Evolutionary conservation across 441 rosid genomes (phyloP).

Genomic region (Gossypium laxum): DNA sequence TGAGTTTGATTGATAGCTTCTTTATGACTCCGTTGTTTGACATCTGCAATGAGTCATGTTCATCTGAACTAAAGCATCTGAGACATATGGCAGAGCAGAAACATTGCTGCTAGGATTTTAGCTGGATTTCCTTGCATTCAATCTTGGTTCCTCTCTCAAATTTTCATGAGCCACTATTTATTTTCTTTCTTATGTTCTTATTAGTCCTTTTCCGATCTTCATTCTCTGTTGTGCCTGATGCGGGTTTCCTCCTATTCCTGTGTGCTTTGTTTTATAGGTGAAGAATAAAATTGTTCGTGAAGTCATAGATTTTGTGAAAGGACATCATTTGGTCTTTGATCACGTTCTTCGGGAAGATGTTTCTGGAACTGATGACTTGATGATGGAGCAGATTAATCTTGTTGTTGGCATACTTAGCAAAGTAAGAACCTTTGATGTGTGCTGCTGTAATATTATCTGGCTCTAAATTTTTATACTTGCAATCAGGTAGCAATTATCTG

Average conservation of each 20-base stretch:
- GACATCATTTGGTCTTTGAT: conserved; percentile 65
- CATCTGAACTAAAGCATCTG: background rate
- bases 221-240: background rate
- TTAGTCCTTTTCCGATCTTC: background rate
- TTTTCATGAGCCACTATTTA: background rate
- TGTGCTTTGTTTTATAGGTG: conserved; percentile 39
- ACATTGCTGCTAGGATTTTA: background rate
- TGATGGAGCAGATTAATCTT: conserved; percentile 79
- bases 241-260: background rate
- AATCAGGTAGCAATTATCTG: background rate
- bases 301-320: conserved; percentile 69
- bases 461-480: background rate
- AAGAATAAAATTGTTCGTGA: conserved; percentile 84
- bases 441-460: background rate
- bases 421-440: conserved; percentile 29
- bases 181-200: background rate
- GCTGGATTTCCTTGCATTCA: background rate
- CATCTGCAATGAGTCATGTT: background rate
- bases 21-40: background rate
- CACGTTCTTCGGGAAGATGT: conserved; percentile 70
- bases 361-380: conserved; percentile 56
- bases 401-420: conserved; percentile 85
- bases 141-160: background rate
- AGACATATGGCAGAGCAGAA: background rate
- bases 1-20: background rate